Evolutionary conservation across 2,329 filamentous ascomycete genomes (phyloP).

Genomic region (Pseudogymnoascus sp.): DNA sequence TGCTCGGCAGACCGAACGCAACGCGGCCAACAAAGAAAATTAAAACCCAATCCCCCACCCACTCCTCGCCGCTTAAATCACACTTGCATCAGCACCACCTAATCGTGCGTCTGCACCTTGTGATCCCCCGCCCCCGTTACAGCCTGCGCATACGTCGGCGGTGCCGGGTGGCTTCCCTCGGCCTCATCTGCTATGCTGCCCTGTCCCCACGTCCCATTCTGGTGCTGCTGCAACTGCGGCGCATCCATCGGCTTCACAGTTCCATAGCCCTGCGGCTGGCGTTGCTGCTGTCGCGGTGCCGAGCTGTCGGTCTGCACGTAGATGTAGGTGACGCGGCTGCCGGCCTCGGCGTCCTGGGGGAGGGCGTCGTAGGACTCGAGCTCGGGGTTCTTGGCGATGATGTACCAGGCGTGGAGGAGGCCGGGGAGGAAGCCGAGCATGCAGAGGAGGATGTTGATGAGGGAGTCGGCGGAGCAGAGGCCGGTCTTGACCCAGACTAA

Average conservation of each 20-base stretch:
- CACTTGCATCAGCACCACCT: constrained; percentile 6
- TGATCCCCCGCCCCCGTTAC: constrained; percentile 80
- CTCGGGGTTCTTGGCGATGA: constrained; percentile 86
- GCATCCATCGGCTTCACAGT: constrained; percentile 28
- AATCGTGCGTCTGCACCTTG: constrained; percentile 62
- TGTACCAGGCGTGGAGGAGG: constrained; percentile 94
- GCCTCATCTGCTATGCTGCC: constrained; percentile 28
- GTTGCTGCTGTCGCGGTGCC: constrained; percentile 21
- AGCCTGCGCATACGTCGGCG: constrained; percentile 81
- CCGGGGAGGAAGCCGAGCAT: constrained; percentile 73
- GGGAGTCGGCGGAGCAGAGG: constrained; percentile 80
- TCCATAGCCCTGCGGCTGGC: constrained; percentile 21
- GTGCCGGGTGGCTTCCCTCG: constrained; percentile 40
- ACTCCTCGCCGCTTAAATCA: neutral
- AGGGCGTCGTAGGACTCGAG: constrained; percentile 60
- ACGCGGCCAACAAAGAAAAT: neutral
- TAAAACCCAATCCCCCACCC: neutral
- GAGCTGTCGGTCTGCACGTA: constrained; percentile 47
- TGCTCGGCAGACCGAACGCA: constrained; percentile 1
- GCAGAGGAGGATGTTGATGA: constrained; percentile 93
- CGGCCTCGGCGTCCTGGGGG: constrained; percentile 45
- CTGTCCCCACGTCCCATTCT: constrained; percentile 26
- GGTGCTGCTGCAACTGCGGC: constrained; percentile 28
- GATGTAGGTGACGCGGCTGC: constrained; percentile 61
- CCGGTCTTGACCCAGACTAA: constrained; percentile 94